phyloP scores from a whole-genome alignment of 495 filamentous ascomycete species.

The Pyrenula aspistea region DNA sequence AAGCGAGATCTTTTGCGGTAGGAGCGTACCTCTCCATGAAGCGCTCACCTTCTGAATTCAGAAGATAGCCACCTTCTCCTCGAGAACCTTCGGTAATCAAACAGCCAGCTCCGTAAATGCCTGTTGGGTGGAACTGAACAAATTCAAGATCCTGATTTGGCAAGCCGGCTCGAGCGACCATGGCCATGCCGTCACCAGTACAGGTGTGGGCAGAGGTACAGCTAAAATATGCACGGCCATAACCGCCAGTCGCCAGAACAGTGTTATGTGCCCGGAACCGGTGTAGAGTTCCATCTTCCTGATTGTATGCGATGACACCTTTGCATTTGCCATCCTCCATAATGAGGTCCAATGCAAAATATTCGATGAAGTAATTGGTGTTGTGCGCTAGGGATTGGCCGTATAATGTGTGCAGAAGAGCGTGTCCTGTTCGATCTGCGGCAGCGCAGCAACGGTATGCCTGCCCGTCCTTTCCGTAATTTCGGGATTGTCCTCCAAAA shows the following conservation, averaged over 20 bases:
- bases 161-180: slow-evolving; percentile 94
- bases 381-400: slow-evolving; percentile 94
- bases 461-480: slow-evolving; percentile 91
- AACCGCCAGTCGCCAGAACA: slow-evolving; percentile 89
- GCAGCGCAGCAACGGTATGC: slow-evolving; percentile 93
- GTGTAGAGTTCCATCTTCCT: slow-evolving; percentile 95
- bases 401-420: slow-evolving; percentile 93
- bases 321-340: slow-evolving; percentile 96
- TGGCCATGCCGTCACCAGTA: slow-evolving; percentile 96
- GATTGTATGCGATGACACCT: slow-evolving; percentile 92
- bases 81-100: slow-evolving; percentile 97
- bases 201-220: slow-evolving; percentile 97
- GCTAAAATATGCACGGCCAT: slow-evolving; percentile 93
- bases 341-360: slow-evolving; percentile 88
- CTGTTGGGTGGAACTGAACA: slow-evolving; percentile 98
- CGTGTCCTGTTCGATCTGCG: slow-evolving; percentile 91
- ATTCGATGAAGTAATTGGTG: slow-evolving; percentile 99
- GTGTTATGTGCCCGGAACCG: slow-evolving; percentile 93
- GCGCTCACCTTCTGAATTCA: slow-evolving; percentile 93
- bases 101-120: slow-evolving; percentile 97
- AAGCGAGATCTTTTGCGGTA: slow-evolving; percentile 91
- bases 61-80: slow-evolving; percentile 94
- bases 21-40: slow-evolving; percentile 99
- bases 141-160: slow-evolving; percentile 99
- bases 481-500: slow-evolving; percentile 92